Evolutionary conservation across 2,329 filamentous ascomycete species (phyloP).

Genomic region (Penicillium expansum): DNA sequence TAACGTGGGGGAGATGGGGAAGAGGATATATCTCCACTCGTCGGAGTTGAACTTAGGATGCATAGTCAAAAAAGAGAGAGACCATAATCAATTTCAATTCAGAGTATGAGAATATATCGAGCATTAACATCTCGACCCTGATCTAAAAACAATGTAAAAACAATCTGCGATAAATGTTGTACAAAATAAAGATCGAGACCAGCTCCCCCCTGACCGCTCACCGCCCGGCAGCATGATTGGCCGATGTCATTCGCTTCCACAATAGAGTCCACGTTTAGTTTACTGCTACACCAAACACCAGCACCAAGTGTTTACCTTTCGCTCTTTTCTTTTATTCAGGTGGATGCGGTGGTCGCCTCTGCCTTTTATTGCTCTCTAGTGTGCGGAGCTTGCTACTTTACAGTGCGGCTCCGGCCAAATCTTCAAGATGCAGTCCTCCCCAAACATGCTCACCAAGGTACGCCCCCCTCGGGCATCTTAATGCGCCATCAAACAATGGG

Average conservation of each 20-base stretch:
- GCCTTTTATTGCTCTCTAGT: slow-evolving; percentile 29
- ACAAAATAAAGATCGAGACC: slow-evolving; percentile 9
- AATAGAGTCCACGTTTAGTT: slow-evolving; percentile 43
- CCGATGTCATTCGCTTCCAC: slow-evolving; percentile 36
- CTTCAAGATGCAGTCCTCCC: slow-evolving; percentile 46
- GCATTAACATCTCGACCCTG: background rate
- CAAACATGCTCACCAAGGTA: slow-evolving; percentile 52
- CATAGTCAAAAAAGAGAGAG: background rate
- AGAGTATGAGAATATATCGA: background rate
- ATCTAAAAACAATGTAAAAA: background rate
- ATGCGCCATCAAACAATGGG: slow-evolving; percentile 1
- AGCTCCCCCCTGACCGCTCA: slow-evolving; percentile 26
- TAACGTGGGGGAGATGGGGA: slow-evolving; percentile 16
- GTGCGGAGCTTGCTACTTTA: slow-evolving; percentile 41
- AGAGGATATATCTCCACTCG: slow-evolving; percentile 9
- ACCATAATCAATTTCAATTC: background rate
- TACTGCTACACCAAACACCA: slow-evolving; percentile 24
- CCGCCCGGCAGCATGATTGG: slow-evolving; percentile 34
- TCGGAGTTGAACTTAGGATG: background rate
- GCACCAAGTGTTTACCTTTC: slow-evolving; percentile 22
- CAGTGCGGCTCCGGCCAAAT: slow-evolving; percentile 45
- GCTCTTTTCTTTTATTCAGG: slow-evolving; percentile 25
- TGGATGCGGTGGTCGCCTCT: slow-evolving; percentile 36
- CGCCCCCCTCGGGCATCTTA: slow-evolving; percentile 16
- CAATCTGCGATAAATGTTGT: background rate